phyloP scores from a whole-genome alignment of 768 basidiomycete species.

The Pleurotus tuber-regium region DNA sequence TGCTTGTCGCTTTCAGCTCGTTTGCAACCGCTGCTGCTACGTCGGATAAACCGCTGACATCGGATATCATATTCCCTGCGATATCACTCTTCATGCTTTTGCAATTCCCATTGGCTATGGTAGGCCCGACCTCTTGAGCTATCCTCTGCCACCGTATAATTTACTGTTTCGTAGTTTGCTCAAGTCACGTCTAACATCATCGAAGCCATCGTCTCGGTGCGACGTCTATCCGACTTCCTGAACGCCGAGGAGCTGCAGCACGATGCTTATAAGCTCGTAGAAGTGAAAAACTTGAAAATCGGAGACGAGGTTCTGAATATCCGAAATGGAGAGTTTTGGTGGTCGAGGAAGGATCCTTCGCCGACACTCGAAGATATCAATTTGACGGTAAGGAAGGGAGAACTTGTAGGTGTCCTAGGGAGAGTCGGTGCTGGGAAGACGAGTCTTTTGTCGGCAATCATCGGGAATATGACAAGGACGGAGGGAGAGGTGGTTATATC shows the following conservation, averaged over 20 bases:
- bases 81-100: constrained; percentile 88
- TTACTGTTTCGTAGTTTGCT: constrained; percentile 45
- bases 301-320: constrained; percentile 76
- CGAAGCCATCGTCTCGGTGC: constrained; percentile 82
- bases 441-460: constrained; percentile 73
- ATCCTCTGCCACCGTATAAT: background rate
- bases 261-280: constrained; percentile 64
- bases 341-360: constrained; percentile 55
- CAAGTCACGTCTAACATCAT: constrained; percentile 79
- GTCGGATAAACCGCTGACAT: constrained; percentile 70
- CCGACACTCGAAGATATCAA: constrained; percentile 79
- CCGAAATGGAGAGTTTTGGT: constrained; percentile 75
- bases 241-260: constrained; percentile 75
- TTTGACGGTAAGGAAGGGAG: constrained; percentile 75
- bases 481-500: constrained; percentile 71
- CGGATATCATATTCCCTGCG: constrained; percentile 94
- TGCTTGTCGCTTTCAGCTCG: constrained; percentile 80
- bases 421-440: constrained; percentile 93
- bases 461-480: constrained; percentile 80
- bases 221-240: constrained; percentile 75
- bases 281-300: constrained; percentile 35
- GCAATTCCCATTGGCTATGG: constrained; percentile 85
- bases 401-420: constrained; percentile 82
- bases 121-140: constrained; percentile 24
- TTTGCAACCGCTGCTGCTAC: constrained; percentile 70